Evolutionary conservation across 2,329 filamentous ascomycete genomes (phyloP).

Genomic region (Penicillium sp.): DNA sequence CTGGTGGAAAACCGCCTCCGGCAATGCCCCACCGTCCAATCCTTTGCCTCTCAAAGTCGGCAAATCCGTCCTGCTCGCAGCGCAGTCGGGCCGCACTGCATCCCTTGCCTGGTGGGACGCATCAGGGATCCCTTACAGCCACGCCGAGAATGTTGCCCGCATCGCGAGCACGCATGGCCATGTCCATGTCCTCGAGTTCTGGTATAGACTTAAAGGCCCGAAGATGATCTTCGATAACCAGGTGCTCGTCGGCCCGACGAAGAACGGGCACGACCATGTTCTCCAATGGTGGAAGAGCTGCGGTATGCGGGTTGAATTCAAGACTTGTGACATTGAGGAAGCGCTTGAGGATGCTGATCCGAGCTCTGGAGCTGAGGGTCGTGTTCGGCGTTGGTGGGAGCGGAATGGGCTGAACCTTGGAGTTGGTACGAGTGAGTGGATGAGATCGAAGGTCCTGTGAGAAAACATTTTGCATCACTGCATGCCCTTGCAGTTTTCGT

Average conservation of each 20-base stretch:
- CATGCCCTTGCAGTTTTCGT: constrained; percentile 2
- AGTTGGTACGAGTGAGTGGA: constrained; percentile 82
- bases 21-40: constrained; percentile 53
- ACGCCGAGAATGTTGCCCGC: constrained; percentile 78
- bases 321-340: constrained; percentile 93
- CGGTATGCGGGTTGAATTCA: constrained; percentile 79
- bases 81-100: constrained; percentile 74
- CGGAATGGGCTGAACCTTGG: constrained; percentile 77
- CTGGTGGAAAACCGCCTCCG: constrained; percentile 80
- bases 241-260: constrained; percentile 80
- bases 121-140: constrained; percentile 72
- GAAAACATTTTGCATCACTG: constrained; percentile 1
- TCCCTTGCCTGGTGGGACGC: constrained; percentile 86
- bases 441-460: constrained; percentile 72
- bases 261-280: constrained; percentile 78
- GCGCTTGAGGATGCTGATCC: constrained; percentile 75
- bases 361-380: constrained; percentile 66
- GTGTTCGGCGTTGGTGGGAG: constrained; percentile 83
- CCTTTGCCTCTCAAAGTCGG: constrained; percentile 69
- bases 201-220: constrained; percentile 71
- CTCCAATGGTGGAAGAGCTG: constrained; percentile 86
- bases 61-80: constrained; percentile 77
- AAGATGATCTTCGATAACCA: constrained; percentile 80
- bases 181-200: constrained; percentile 77
- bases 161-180: constrained; percentile 82